phyloP scores from a whole-genome alignment of 345 rosid species.

The Combretum micranthum region DNA sequence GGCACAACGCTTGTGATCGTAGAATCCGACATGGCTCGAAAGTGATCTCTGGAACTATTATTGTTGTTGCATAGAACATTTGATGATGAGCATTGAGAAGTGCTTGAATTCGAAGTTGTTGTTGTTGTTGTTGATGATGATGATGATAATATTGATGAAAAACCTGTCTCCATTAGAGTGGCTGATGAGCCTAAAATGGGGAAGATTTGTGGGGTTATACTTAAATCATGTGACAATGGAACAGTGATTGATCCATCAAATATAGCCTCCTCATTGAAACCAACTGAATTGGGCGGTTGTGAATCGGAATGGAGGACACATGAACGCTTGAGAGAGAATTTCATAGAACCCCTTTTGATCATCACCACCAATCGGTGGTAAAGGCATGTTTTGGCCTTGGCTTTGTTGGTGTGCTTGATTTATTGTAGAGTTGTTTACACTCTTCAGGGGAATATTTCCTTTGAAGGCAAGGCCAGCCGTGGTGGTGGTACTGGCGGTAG shows the following conservation, averaged over 20 bases:
- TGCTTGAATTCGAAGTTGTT: too few species aligned
- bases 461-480: background rate
- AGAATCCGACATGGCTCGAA: conserved; percentile 20
- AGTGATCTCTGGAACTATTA: conserved; percentile 10
- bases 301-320: conserved; percentile 13
- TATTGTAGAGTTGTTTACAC: conserved; percentile 14
- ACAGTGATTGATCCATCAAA: too few species aligned
- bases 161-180: background rate
- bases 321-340: conserved; percentile 15
- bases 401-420: conserved; percentile 8
- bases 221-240: too few species aligned
- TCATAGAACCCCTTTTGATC: conserved; percentile 20
- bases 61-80: conserved; percentile 21
- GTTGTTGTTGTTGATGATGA: too few species aligned
- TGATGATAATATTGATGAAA: background rate
- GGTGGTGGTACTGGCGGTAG: conserved; percentile 2
- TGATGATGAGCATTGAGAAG: conserved; percentile 19
- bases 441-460: conserved; percentile 1
- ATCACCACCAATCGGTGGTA: conserved; percentile 8
- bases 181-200: conserved; percentile 11
- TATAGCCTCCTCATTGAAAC: too few species aligned
- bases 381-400: conserved; percentile 20
- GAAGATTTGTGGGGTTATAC: too few species aligned
- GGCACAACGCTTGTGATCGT: conserved; percentile 23
- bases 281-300: background rate